phyloP scores from a whole-genome alignment of 768 basidiomycete genomes.

The Podaxis sp. region DNA sequence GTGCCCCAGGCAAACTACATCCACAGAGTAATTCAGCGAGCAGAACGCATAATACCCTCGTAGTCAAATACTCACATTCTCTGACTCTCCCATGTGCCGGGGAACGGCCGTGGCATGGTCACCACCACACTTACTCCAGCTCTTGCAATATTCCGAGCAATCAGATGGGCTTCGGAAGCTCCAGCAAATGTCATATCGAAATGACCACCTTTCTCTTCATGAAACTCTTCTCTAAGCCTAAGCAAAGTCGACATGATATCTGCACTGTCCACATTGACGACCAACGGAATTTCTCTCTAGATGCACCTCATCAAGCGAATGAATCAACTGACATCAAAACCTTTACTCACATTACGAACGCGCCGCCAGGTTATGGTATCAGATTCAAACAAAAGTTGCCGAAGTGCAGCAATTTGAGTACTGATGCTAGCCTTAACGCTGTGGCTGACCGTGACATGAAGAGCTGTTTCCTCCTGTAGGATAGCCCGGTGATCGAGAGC shows the following conservation, averaged over 20 bases:
- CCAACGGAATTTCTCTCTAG: slow-evolving; percentile 58
- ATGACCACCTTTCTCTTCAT: slow-evolving; percentile 25
- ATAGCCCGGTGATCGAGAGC: slow-evolving; percentile 60
- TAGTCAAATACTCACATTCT: slow-evolving; percentile 44
- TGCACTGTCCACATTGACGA: slow-evolving; percentile 63
- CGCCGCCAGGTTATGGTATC: slow-evolving; percentile 29
- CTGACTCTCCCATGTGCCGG: slow-evolving; percentile 57
- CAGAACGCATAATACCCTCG: neutral
- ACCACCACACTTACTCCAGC: slow-evolving; percentile 73
- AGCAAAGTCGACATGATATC: slow-evolving; percentile 75
- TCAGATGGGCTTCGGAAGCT: slow-evolving; percentile 55
- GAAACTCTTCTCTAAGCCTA: slow-evolving; percentile 50
- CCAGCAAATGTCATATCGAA: slow-evolving; percentile 51
- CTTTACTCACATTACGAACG: slow-evolving; percentile 24
- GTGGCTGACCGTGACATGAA: slow-evolving; percentile 51
- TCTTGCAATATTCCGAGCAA: slow-evolving; percentile 57
- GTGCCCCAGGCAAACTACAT: slow-evolving; percentile 62
- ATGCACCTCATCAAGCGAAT: slow-evolving; percentile 18
- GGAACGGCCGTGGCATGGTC: slow-evolving; percentile 57
- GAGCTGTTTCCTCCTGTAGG: slow-evolving; percentile 56
- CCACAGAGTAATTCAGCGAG: neutral
- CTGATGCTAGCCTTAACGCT: slow-evolving; percentile 46
- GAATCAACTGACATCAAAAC: neutral
- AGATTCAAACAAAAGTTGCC: slow-evolving; percentile 35
- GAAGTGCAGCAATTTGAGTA: slow-evolving; percentile 56